Conservation (phyloP, 2,329 filamentous ascomycete species). For the Rutstroemia sp. region DNA sequence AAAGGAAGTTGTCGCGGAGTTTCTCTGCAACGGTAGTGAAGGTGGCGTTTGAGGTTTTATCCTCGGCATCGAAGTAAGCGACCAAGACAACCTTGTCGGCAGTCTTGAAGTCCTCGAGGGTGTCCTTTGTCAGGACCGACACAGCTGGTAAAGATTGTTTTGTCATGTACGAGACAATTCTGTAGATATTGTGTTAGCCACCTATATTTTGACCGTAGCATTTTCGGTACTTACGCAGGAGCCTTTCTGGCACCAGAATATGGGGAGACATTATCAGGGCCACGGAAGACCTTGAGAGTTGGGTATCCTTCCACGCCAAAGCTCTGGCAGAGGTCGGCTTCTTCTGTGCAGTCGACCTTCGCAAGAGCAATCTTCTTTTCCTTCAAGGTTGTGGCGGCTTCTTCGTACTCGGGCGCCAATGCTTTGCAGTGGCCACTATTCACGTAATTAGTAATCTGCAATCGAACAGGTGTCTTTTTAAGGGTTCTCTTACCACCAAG, state of each 20-base stretch:
- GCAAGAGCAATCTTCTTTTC: constrained; percentile 79
- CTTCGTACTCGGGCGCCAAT: constrained; percentile 85
- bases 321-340: constrained; percentile 82
- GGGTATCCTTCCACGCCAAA: constrained; percentile 96
- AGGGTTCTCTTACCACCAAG: constrained; percentile 30
- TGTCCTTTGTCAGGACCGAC: constrained; percentile 72
- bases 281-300: constrained; percentile 98
- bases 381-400: constrained; percentile 75
- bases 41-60: constrained; percentile 81
- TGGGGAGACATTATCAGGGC: constrained; percentile 68
- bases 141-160: constrained; percentile 96
- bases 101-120: constrained; percentile 92
- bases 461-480: constrained; percentile 16
- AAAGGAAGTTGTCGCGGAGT: constrained; percentile 85
- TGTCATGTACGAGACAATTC: constrained; percentile 82
- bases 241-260: constrained; percentile 90
- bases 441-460: constrained; percentile 21
- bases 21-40: constrained; percentile 64
- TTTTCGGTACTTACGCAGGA: constrained; percentile 47
- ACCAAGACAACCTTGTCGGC: constrained; percentile 94
- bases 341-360: constrained; percentile 93
- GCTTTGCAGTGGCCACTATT: constrained; percentile 86
- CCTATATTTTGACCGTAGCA: neutral
- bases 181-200: constrained; percentile 24
- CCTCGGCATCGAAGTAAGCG: constrained; percentile 72